Percentiles rank a stretch among this genome's conserved stretches.
phyloP scores from a whole-genome alignment of 768 basidiomycete genomes.

The Russula sp. region DNA sequence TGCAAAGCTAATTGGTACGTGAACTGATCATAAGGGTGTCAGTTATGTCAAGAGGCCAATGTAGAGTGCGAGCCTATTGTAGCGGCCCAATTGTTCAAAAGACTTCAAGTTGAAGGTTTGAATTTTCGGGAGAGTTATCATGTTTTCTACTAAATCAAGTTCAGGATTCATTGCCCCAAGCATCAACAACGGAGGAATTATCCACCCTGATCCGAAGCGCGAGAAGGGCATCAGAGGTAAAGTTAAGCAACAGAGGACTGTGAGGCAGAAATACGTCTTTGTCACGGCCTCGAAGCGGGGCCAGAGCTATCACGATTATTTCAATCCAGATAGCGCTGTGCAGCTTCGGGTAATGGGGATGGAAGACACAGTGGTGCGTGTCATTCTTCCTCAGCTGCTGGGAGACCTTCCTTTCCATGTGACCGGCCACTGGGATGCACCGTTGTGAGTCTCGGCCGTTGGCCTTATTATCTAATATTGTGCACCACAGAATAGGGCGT shows the following conservation, averaged over 20 bases:
- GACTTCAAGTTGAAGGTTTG: constrained; percentile 64
- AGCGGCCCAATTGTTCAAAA: constrained; percentile 55
- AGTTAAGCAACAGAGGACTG: constrained; percentile 41
- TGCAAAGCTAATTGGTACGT: constrained; percentile 52
- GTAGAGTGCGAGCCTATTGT: constrained; percentile 48
- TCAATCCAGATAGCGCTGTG: constrained; percentile 50
- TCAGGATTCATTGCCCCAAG: constrained; percentile 57
- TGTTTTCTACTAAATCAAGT: neutral
- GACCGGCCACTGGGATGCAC: neutral
- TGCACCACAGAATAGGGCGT: constrained; percentile 13
- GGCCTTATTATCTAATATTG: neutral
- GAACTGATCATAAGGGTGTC: neutral
- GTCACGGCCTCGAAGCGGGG: constrained; percentile 39
- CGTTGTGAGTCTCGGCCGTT: neutral
- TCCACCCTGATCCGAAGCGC: constrained; percentile 38
- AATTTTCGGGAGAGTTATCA: neutral
- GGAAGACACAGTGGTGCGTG: constrained; percentile 43
- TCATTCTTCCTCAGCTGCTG: neutral
- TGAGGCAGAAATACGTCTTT: constrained; percentile 54
- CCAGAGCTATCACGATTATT: constrained; percentile 56
- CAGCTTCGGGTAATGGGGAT: constrained; percentile 60
- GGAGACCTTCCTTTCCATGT: neutral
- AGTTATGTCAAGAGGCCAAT: constrained; percentile 3
- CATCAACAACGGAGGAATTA: constrained; percentile 29
- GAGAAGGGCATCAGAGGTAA: constrained; percentile 28